A percentile compares a stretch with the other conserved stretches of the same genome.
Conservation (phyloP, 2,329 filamentous ascomycete genomes). For the Fusarium sp. region DNA sequence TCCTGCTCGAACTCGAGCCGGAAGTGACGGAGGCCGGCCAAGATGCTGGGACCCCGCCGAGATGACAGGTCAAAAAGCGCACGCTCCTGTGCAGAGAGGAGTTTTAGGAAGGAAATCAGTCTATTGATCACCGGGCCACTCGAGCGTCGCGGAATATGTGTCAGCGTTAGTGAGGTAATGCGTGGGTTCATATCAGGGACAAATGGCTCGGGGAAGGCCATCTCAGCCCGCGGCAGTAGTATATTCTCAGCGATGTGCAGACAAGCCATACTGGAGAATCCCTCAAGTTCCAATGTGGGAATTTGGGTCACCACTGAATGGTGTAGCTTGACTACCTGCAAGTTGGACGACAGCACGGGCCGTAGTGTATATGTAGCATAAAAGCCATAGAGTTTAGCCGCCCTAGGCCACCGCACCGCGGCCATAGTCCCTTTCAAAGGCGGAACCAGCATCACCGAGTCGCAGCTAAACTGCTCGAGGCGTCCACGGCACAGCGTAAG, state of each 20-base stretch:
- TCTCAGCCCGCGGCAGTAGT: slow-evolving; percentile 53
- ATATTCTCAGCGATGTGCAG: slow-evolving; percentile 55
- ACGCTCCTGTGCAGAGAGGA: slow-evolving; percentile 58
- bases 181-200: slow-evolving; percentile 65
- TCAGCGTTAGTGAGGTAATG: slow-evolving; percentile 61
- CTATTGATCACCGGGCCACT: slow-evolving; percentile 57
- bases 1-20: slow-evolving; percentile 63
- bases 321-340: slow-evolving; percentile 63
- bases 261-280: slow-evolving; percentile 47
- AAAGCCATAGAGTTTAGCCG: slow-evolving; percentile 52
- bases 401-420: slow-evolving; percentile 44
- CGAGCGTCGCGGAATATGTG: slow-evolving; percentile 62
- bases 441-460: slow-evolving; percentile 48
- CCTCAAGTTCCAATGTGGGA: slow-evolving; percentile 53
- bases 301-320: slow-evolving; percentile 67
- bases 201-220: slow-evolving; percentile 58
- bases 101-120: slow-evolving; percentile 57
- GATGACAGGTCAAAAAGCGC: slow-evolving; percentile 49
- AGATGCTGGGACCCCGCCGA: slow-evolving; percentile 52
- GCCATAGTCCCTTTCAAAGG: slow-evolving; percentile 1
- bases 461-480: slow-evolving; percentile 62
- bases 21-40: slow-evolving; percentile 62
- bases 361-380: slow-evolving; percentile 58
- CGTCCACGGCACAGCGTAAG: slow-evolving; percentile 54
- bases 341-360: slow-evolving; percentile 61